Percentiles rank a stretch among this genome's conserved stretches.
Evolutionary conservation across 306 rosid species (phyloP).

Genomic region (Vigna nakashimae): DNA sequence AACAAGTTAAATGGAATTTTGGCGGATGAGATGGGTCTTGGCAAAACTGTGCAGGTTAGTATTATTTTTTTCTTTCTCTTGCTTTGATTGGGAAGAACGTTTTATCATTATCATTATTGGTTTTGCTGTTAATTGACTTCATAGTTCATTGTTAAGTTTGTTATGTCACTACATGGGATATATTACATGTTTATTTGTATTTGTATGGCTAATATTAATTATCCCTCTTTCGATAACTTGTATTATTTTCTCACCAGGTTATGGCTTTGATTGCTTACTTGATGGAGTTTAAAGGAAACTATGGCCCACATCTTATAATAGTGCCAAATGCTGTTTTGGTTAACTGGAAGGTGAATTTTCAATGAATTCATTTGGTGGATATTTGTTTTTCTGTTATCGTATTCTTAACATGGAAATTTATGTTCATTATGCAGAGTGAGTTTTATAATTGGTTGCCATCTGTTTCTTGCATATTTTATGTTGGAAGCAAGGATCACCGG

Average conservation of each 20-base stretch:
- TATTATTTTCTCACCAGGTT: conserved; percentile 60
- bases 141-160: conserved; percentile 17
- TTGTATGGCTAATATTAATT: conserved; percentile 28
- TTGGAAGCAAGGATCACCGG: conserved; percentile 90
- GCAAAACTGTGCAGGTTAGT: conserved; percentile 97
- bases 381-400: conserved; percentile 24
- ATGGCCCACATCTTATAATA: conserved; percentile 99
- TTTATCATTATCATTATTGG: conserved; percentile 12
- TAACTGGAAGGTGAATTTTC: conserved; percentile 87
- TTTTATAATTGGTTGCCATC: conserved; percentile 92
- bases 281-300: conserved; percentile 98
- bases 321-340: conserved; percentile 99
- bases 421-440: conserved; percentile 80
- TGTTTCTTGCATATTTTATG: conserved; percentile 93
- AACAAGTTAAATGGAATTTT: conserved; percentile 97
- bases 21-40: conserved; percentile 99
- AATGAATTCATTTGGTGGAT: conserved; percentile 2
- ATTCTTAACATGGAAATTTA: conserved; percentile 36
- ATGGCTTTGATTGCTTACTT: conserved; percentile 98
- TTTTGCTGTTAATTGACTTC: conserved; percentile 8
- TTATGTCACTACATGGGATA: conserved; percentile 20
- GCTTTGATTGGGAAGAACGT: conserved; percentile 31
- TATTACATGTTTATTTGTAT: conserved; percentile 20
- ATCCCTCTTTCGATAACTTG: background rate
- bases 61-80: conserved; percentile 10